Evolutionary conservation across 202 grass and related monocot genomes (phyloP), one percentile per base, ranked within the genome.

Genomic region (Setaria italica): DNA sequence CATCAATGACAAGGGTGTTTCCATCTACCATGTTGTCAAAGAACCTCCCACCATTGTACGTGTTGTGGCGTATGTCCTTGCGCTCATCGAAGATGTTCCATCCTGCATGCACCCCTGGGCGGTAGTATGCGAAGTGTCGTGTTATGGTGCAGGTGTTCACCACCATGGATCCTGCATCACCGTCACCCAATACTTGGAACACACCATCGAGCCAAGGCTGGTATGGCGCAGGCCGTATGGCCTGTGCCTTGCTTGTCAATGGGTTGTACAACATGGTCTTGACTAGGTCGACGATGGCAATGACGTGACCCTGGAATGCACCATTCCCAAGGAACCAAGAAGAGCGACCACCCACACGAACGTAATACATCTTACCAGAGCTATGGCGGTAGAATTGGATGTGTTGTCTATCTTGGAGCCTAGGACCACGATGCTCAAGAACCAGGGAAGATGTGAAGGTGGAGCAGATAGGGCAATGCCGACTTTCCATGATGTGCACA

Each of bases 401-500:
- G 6, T 65, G n/a, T 7, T 2, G 57, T 17, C 74, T 20, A 1
- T 19, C 16, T 21, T 56, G 72, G 33, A 53, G 49, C 30, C 48
- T 62, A 3, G 13, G 1, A 13, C 5, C 7, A 7, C 29, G 25
- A 9, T 30, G 66, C 57, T 66, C 37, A 19, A 90, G 54, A 34
- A 82, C 75, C 73, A 80, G 0, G 89, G 85, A 3, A 87, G 85
- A 20, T 80, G 89, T 39, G 59, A 20, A 3, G 83, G 80, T 9
- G 59, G 33, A 70, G 81, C 41, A 0, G 50, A 35, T 7, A 6
- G 12, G 0, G n/a, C 10, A 2, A 62, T 63, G 3, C 42, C 55
- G 12, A 10, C 70, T n/a, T 54, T 68, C 89, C 89, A 91, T 29
- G 72, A 42, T 1, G 39, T 85, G 82, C 89, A 91, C 12, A 88